phyloP scores from a whole-genome alignment of 1,284 basidiomycete species.

The Tylopilus sp. region DNA sequence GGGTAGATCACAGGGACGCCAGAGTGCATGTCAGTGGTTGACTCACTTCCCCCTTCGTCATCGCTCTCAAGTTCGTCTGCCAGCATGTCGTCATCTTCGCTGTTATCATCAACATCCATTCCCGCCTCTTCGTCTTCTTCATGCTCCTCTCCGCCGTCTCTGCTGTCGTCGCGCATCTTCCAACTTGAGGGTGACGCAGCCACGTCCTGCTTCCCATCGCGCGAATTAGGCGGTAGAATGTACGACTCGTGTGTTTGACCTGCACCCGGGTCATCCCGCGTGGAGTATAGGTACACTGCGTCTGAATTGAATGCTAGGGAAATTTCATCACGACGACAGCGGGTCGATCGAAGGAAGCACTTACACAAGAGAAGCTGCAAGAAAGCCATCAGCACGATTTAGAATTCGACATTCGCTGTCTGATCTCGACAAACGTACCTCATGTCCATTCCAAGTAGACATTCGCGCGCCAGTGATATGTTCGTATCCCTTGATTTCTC shows the following conservation, averaged over 20 bases:
- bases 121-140: constrained; percentile 21
- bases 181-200: background rate
- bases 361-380: constrained; percentile 31
- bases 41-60: constrained; percentile 28
- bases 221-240: constrained; percentile 26
- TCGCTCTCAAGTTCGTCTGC: constrained; percentile 33
- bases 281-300: constrained; percentile 79
- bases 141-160: constrained; percentile 4
- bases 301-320: constrained; percentile 71
- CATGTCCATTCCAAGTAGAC: constrained; percentile 72
- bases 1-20: constrained; percentile 66
- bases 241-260: constrained; percentile 4
- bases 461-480: constrained; percentile 82
- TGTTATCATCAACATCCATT: constrained; percentile 28
- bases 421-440: constrained; percentile 45
- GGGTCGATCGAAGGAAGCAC: constrained; percentile 8
- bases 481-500: constrained; percentile 40
- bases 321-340: constrained; percentile 8
- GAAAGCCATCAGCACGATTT: constrained; percentile 11
- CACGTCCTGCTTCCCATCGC: background rate
- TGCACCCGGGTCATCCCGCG: constrained; percentile 56
- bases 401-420: background rate
- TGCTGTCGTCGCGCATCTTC: background rate
- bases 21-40: constrained; percentile 33
- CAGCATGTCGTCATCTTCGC: constrained; percentile 20